These are phyloP conservation scores for Ilyonectria destructans DNA, from an alignment of 2,329 filamentous ascomycete genomes.

Conservation along the genomic window DNA sequence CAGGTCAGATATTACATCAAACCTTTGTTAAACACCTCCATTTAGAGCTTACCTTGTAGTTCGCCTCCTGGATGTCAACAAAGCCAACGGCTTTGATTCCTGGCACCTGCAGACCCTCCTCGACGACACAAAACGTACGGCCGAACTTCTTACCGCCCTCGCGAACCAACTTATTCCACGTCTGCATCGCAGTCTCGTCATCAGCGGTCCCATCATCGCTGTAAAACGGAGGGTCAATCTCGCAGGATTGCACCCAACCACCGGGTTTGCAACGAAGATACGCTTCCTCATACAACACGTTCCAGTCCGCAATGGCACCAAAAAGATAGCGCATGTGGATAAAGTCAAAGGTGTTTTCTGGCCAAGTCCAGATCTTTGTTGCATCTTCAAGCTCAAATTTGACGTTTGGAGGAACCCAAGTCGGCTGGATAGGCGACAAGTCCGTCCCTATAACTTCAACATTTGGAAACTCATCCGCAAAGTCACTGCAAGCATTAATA, in stretches of 20 bases:
- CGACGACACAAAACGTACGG: slow-evolving; percentile 7
- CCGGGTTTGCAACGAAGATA: slow-evolving; percentile 25
- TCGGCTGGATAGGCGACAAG: slow-evolving; percentile 68
- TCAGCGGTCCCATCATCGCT: slow-evolving; percentile 31
- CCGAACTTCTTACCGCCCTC: slow-evolving; percentile 23
- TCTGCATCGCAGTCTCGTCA: slow-evolving; percentile 10
- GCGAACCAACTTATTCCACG: slow-evolving; percentile 11
- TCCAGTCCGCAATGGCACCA: slow-evolving; percentile 28
- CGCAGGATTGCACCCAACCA: slow-evolving; percentile 30
- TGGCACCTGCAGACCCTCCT: not conserved
- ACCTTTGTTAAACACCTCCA: too few species aligned
- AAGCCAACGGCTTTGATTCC: slow-evolving; percentile 14
- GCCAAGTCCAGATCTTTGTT: slow-evolving; percentile 18
- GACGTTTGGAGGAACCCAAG: slow-evolving; percentile 32
- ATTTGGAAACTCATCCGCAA: slow-evolving; percentile 60
- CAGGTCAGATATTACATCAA: not conserved
- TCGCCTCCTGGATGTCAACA: slow-evolving; percentile 6
- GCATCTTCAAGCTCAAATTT: slow-evolving; percentile 30
- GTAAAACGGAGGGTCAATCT: slow-evolving; percentile 23
- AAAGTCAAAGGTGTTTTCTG: slow-evolving; percentile 27
- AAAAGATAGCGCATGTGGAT: slow-evolving; percentile 33
- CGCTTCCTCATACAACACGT: slow-evolving; percentile 20
- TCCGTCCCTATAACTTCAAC: slow-evolving; percentile 67
- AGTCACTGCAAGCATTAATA: slow-evolving; percentile 60
- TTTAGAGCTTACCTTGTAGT: slow-evolving; percentile 22